Conservation (phyloP, 352 stramenopile species). For the Pythium rhizo-oryzae region DNA sequence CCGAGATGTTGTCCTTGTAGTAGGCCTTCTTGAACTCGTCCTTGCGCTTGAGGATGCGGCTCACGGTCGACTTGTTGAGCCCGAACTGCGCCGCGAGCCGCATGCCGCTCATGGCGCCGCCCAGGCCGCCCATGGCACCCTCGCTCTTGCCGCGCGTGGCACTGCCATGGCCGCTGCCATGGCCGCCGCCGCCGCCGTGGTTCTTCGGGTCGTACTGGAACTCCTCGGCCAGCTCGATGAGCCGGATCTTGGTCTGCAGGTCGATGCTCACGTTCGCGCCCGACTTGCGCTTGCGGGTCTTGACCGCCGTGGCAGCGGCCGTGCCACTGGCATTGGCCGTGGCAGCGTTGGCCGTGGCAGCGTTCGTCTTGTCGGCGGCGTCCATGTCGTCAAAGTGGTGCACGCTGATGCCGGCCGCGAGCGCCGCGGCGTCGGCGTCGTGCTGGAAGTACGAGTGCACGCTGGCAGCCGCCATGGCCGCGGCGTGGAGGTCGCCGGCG, state of each 20-base stretch:
- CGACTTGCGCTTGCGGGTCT: constrained; percentile 49
- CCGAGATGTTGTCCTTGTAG: constrained; percentile 86
- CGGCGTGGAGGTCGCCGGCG: constrained; percentile 1
- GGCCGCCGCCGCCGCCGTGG: constrained; percentile 15
- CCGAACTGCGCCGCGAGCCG: constrained; percentile 73
- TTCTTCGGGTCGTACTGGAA: constrained; percentile 81
- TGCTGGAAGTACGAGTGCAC: constrained; percentile 27
- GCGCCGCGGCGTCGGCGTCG: constrained; percentile 9
- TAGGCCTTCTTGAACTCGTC: constrained; percentile 88
- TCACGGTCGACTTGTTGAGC: constrained; percentile 84
- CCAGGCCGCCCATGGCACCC: background rate
- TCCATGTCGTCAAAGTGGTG: constrained; percentile 25
- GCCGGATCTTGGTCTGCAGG: constrained; percentile 83
- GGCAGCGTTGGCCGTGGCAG: background rate
- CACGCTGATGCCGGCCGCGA: constrained; percentile 13
- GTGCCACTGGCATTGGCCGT: background rate
- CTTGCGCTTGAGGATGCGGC: constrained; percentile 85
- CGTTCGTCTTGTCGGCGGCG: background rate
- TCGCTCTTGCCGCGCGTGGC: background rate
- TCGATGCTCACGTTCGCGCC: constrained; percentile 75
- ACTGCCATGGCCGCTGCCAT: background rate
- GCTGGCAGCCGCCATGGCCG: constrained; percentile 9
- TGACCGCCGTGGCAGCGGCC: background rate
- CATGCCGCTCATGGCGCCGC: constrained; percentile 72
- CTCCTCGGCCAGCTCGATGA: constrained; percentile 82